Evolutionary conservation across 2,329 filamentous ascomycete genomes (phyloP).

Genomic region (Ophiostoma australiae): DNA sequence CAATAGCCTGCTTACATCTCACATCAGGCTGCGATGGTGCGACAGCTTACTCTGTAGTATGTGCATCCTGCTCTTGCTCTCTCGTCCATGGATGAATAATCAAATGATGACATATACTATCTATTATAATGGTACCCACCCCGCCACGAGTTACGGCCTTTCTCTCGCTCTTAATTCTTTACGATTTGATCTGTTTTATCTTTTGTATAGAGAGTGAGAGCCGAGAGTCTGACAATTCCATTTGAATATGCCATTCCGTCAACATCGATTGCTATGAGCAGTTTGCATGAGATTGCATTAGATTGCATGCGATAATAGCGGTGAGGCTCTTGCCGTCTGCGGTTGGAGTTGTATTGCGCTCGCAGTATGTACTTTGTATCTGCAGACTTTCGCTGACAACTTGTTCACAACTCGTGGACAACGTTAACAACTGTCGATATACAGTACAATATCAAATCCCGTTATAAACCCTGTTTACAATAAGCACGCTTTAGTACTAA

Average conservation of each 20-base stretch:
- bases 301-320: slow-evolving; percentile 4
- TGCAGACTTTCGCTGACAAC: too few relatives aligned
- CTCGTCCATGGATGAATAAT: background rate
- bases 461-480: background rate
- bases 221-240: background rate
- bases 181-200: background rate
- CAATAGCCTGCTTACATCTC: slow-evolving; percentile 9
- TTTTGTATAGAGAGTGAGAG: background rate
- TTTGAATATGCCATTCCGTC: background rate
- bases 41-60: background rate
- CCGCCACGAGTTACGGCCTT: slow-evolving; percentile 6
- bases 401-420: too few relatives aligned
- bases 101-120: background rate
- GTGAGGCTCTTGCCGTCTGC: slow-evolving; percentile 6
- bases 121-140: background rate
- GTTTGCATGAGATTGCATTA: background rate
- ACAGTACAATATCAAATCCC: background rate
- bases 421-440: too few relatives aligned
- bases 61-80: too few relatives aligned
- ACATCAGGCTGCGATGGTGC: slow-evolving; percentile 12
- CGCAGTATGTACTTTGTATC: background rate
- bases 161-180: slow-evolving; percentile 6
- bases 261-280: background rate
- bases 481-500: background rate
- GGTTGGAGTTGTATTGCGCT: background rate